Evolutionary conservation across 2,329 filamentous ascomycete species (phyloP).

Genomic region (Aureobasidium sp.): DNA sequence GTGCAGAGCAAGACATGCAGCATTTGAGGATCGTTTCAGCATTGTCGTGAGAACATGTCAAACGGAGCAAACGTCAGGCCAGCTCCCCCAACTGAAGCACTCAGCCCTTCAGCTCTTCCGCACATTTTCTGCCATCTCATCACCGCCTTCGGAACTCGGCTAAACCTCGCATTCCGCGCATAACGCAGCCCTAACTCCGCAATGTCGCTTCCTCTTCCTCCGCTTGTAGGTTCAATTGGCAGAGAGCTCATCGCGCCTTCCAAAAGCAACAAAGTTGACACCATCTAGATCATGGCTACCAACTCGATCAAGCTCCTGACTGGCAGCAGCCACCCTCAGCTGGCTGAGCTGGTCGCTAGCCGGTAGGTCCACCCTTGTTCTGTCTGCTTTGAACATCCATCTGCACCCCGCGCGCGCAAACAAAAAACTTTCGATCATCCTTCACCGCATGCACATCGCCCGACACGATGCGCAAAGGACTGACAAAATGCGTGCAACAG

Average conservation of each 20-base stretch:
- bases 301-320: conserved; percentile 70
- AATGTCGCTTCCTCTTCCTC: neutral
- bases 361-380: conserved; percentile 37
- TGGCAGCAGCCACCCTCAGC: conserved; percentile 65
- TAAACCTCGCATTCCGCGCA: neutral
- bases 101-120: neutral
- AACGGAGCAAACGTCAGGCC: neutral
- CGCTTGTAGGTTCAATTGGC: neutral
- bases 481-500: conserved; percentile 32
- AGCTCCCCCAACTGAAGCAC: neutral
- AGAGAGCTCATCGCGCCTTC: neutral
- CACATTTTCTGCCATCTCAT: neutral
- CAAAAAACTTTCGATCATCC: conserved; percentile 1
- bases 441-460: neutral
- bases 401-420: neutral
- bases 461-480: neutral
- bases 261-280: neutral
- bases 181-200: neutral
- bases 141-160: neutral
- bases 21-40: neutral
- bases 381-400: neutral
- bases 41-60: neutral
- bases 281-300: conserved; percentile 48
- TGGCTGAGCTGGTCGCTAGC: conserved; percentile 61
- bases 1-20: neutral